Percentiles rank a stretch among this genome's conserved stretches.
Evolutionary conservation across 2,329 filamentous ascomycete genomes (phyloP).

Genomic region (Sclerotinia sclerotiorum): DNA sequence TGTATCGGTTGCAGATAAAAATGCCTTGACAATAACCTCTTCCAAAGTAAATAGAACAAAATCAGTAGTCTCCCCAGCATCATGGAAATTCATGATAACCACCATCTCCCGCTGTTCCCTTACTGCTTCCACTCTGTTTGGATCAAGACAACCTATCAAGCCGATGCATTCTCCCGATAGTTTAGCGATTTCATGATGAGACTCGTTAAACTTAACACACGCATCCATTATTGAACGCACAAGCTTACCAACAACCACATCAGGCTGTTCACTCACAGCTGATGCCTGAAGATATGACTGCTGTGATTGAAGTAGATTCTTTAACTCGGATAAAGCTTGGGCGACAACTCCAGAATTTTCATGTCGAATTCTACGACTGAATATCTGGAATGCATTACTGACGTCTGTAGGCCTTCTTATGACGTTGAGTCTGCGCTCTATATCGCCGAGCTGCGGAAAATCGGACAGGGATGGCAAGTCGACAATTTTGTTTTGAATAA

Average conservation of each 20-base stretch:
- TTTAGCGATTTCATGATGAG: conserved; percentile 64
- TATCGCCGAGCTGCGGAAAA: conserved; percentile 66
- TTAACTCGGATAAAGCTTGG: conserved; percentile 76
- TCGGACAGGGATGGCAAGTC: conserved; percentile 75
- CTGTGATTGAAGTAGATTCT: conserved; percentile 67
- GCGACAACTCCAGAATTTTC: conserved; percentile 85
- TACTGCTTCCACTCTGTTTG: conserved; percentile 80
- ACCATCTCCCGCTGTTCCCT: conserved; percentile 81
- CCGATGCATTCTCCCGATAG: conserved; percentile 83
- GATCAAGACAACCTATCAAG: conserved; percentile 85
- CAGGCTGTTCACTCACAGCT: conserved; percentile 79
- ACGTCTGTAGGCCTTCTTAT: conserved; percentile 66
- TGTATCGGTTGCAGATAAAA: conserved; percentile 85
- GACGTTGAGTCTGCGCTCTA: conserved; percentile 63
- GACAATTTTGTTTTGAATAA: conserved; percentile 66
- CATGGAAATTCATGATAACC: conserved; percentile 82
- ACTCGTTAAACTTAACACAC: conserved; percentile 73
- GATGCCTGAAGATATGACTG: conserved; percentile 79
- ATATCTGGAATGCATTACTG: conserved; percentile 67
- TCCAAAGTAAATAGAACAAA: conserved; percentile 86
- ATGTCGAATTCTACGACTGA: conserved; percentile 71
- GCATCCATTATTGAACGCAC: conserved; percentile 82
- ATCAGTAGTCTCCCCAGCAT: conserved; percentile 73
- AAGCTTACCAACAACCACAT: conserved; percentile 68
- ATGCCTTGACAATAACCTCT: conserved; percentile 85